Percentiles rank a stretch among this genome's conserved stretches.
Evolutionary conservation across 169 alveolate genomes (phyloP).

Genomic region (Eimeria falciformis): DNA sequence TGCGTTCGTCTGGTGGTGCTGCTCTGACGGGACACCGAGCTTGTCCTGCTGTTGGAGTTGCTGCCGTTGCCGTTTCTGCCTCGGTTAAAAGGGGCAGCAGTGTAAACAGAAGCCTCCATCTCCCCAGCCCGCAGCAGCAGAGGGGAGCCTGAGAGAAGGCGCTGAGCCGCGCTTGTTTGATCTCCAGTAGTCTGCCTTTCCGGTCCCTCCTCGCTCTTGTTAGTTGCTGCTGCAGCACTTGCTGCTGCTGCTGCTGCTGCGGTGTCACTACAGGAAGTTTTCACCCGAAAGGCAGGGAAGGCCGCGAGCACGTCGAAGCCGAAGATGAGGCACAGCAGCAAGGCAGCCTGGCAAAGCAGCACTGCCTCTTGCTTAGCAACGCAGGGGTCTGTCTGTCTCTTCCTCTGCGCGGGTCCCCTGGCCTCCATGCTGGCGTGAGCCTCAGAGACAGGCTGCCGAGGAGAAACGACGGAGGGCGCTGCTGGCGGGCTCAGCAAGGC

Average conservation of each 20-base stretch:
- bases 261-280: background rate
- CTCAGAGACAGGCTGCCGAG: slow-evolving; percentile 31
- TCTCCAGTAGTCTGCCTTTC: background rate
- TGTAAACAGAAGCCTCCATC: slow-evolving; percentile 30
- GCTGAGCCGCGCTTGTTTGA: background rate
- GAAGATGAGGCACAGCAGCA: slow-evolving; percentile 28
- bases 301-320: background rate
- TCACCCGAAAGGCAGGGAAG: slow-evolving; percentile 2
- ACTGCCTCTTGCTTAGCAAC: slow-evolving; percentile 41
- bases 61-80: slow-evolving; percentile 39
- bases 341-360: slow-evolving; percentile 55
- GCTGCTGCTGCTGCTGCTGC: slow-evolving; percentile 39
- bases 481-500: background rate
- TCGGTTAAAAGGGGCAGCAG: background rate
- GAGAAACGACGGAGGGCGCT: background rate
- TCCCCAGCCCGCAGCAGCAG: background rate
- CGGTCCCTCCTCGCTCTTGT: background rate
- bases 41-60: slow-evolving; percentile 12
- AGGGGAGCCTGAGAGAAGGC: background rate
- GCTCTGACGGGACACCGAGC: background rate
- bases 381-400: background rate
- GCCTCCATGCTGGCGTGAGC: background rate
- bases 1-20: background rate
- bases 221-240: background rate
- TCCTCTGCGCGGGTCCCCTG: background rate